Conservation (phyloP, 2,329 filamentous ascomycete genomes). For the Fusarium bactridioides region DNA sequence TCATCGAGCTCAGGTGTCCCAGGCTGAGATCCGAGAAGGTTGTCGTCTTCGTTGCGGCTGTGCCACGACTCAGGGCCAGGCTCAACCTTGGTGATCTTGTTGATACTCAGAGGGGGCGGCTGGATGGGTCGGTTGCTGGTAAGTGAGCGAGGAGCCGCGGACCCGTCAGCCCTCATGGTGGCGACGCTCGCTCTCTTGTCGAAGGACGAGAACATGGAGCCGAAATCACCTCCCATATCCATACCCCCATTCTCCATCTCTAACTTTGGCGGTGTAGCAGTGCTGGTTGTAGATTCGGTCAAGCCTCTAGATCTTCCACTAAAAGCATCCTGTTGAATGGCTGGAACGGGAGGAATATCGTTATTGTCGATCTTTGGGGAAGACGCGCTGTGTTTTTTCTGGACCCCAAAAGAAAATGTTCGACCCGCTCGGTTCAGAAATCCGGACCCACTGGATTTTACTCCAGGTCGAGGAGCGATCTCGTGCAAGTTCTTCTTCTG, state of each 20-base stretch:
- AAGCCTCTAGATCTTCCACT: slow-evolving; percentile 56
- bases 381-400: slow-evolving; percentile 56
- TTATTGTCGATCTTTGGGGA: slow-evolving; percentile 43
- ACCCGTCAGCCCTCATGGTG: slow-evolving; percentile 55
- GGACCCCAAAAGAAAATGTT: slow-evolving; percentile 67
- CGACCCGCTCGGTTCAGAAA: slow-evolving; percentile 65
- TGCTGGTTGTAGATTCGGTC: slow-evolving; percentile 63
- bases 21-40: slow-evolving; percentile 53
- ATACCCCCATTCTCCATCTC: slow-evolving; percentile 55
- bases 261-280: slow-evolving; percentile 59
- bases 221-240: slow-evolving; percentile 66
- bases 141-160: slow-evolving; percentile 53
- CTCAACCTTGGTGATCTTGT: slow-evolving; percentile 55
- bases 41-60: slow-evolving; percentile 58
- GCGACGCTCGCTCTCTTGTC: slow-evolving; percentile 62
- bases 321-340: slow-evolving; percentile 44
- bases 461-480: slow-evolving; percentile 50
- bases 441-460: slow-evolving; percentile 59
- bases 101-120: slow-evolving; percentile 59
- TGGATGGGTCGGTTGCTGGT: slow-evolving; percentile 53
- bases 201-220: slow-evolving; percentile 63
- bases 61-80: slow-evolving; percentile 58
- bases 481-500: slow-evolving; percentile 50
- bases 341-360: slow-evolving; percentile 51
- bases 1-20: slow-evolving; percentile 51